Evolutionary conservation across 164 flowering plant genomes (phyloP), one percentile per base, ranked within the genome.

Genomic region (Dillenia suffruticosa): DNA sequence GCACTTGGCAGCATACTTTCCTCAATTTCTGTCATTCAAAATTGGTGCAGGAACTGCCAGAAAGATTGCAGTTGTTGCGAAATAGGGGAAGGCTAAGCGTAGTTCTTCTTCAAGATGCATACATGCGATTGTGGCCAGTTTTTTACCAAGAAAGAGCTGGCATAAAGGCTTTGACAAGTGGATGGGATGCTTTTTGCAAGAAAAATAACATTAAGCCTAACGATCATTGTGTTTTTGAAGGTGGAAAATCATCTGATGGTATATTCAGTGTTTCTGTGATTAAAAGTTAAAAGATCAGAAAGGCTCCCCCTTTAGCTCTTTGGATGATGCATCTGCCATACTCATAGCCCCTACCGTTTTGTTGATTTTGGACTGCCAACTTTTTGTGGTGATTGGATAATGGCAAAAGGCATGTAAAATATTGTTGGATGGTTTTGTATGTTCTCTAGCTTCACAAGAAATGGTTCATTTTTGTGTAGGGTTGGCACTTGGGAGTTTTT

Each of bases 101-200:
- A 22, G 64, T 75, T 17, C 4, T 65, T 22, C 77, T 80, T 22
- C 71, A 59, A 15, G 81, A 75, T 67, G 64, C 75, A 9, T 54
- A 47, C 46, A 63, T 53, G 68, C 66, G 71, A 59, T 11, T 56
- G 51, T 80, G 81, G 81, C 79, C 81, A 5, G 76, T 72, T n/a
- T 11, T 77, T 46, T 79, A 74, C 66, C 76, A 69, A 9, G 69
- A 72, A 43, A 72, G 15, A 52, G 9, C 9, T 16, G 52, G 19
- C 10, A 8, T 43, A 14, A 68, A 46, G 53, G 16, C 59, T 13
- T 67, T 79, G 56, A 53, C 69, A 0, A 59, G 62, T 26, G 79
- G 82, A 9, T 79, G 82, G 79, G 65, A 73, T 61, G 61, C 66
- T 19, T 73, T 79, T 54, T 53, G 70, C 59, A 47, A 53, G 56